Conservation (phyloP, 768 basidiomycete species). For the Rhodotorula babjevae region DNA sequence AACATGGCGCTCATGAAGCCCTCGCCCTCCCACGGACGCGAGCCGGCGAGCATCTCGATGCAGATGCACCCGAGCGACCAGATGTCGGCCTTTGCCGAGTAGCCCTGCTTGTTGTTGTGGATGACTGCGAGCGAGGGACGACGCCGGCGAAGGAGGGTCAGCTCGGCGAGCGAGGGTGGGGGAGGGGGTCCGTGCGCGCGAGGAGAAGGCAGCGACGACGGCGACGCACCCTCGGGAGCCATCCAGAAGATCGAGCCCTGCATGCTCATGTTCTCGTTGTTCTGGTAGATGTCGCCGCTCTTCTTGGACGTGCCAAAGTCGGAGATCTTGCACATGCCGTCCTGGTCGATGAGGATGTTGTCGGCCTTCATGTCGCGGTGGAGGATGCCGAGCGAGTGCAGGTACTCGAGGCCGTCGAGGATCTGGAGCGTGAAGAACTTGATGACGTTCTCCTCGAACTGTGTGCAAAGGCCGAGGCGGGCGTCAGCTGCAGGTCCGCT, state of each 20-base stretch:
- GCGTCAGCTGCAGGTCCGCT: too few species aligned
- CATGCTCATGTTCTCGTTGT: slow-evolving; percentile 71
- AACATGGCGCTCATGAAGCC: slow-evolving; percentile 89
- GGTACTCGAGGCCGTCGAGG: slow-evolving; percentile 80
- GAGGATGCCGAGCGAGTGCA: slow-evolving; percentile 84
- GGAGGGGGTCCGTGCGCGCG: too few species aligned
- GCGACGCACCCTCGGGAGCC: slow-evolving; percentile 80
- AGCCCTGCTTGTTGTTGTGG: slow-evolving; percentile 72
- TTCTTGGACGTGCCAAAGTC: slow-evolving; percentile 99
- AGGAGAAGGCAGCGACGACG: neutral
- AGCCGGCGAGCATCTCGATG: slow-evolving; percentile 98
- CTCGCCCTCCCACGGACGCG: slow-evolving; percentile 86
- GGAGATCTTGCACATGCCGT: slow-evolving; percentile 91
- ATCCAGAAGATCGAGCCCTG: slow-evolving; percentile 99
- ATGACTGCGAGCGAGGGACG: slow-evolving; percentile 49
- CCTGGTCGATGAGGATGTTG: slow-evolving; percentile 90
- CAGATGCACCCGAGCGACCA: slow-evolving; percentile 96
- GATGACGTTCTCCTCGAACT: slow-evolving; percentile 81
- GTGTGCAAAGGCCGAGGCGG: neutral
- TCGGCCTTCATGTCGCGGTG: slow-evolving; percentile 97
- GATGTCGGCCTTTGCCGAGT: slow-evolving; percentile 95
- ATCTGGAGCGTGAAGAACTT: slow-evolving; percentile 92
- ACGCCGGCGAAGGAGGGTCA: too few species aligned
- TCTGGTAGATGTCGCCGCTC: slow-evolving; percentile 71
- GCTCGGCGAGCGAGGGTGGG: neutral